Evolutionary conservation across 306 rosid species (phyloP).

Genomic region (Elaeagnus macrophylla): DNA sequence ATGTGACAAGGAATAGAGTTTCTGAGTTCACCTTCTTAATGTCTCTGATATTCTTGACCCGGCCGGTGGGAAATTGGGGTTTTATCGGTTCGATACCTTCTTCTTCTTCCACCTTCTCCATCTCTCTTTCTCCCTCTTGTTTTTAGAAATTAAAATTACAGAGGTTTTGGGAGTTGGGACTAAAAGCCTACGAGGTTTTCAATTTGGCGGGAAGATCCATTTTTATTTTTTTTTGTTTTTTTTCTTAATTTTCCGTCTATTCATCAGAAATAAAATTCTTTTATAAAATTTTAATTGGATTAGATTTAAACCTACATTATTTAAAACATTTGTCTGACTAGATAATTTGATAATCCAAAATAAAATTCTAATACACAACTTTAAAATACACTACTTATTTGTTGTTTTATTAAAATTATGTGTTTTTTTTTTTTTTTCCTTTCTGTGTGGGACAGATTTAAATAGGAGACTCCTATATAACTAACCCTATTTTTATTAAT

Average conservation of each 20-base stretch:
- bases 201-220: constrained; percentile 36
- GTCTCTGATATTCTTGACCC: constrained; percentile 69
- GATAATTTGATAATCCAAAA: no score
- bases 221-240: neutral
- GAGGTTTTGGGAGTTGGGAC: neutral
- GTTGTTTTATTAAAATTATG: no score
- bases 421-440: no score
- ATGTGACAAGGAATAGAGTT: constrained; percentile 55
- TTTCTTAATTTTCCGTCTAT: neutral
- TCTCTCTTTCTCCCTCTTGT: neutral
- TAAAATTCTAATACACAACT: no score
- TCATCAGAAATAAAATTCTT: no score
- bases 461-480: no score
- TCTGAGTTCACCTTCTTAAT: constrained; percentile 61
- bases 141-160: neutral
- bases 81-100: constrained; percentile 7
- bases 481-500: no score
- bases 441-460: no score
- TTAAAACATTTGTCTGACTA: no score
- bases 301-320: no score
- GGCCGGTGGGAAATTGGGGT: constrained; percentile 52
- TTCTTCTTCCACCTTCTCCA: constrained; percentile 9
- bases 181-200: constrained; percentile 31
- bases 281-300: no score
- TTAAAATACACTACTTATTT: no score